Evolutionary conservation across 768 basidiomycete species (phyloP).

Genomic region (Mycena belliarum): DNA sequence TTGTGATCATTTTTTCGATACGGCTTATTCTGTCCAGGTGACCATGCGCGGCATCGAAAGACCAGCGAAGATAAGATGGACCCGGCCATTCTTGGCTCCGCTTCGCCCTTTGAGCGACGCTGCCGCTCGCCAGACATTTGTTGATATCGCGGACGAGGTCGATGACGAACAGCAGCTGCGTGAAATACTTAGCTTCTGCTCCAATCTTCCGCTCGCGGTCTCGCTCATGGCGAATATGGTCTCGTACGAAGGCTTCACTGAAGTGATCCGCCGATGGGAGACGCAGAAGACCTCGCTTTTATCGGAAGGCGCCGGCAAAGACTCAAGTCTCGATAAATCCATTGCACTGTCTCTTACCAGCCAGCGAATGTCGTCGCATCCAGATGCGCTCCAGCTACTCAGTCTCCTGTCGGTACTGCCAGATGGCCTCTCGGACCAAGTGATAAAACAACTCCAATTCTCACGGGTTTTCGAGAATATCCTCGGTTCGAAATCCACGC

Average conservation of each 20-base stretch:
- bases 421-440: not conserved
- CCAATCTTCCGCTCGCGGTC: constrained; percentile 2
- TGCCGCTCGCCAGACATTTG: not conserved
- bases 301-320: not conserved
- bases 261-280: not conserved
- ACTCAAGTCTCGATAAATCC: not conserved
- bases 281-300: not conserved
- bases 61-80: not conserved
- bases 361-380: not conserved
- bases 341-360: not conserved
- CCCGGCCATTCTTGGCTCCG: not conserved
- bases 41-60: not conserved
- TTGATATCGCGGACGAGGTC: not conserved
- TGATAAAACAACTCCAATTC: not conserved
- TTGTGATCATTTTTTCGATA: not conserved
- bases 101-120: not conserved
- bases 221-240: not conserved
- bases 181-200: not conserved
- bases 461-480: not conserved
- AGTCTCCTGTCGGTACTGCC: not conserved
- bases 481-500: not conserved
- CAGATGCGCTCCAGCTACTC: not conserved
- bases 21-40: not conserved
- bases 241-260: not conserved
- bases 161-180: not conserved